Percentiles rank a stretch among this genome's conserved stretches.
Conservation (phyloP, 2,329 filamentous ascomycete genomes). For the Calonectria pseudoreteaudii region DNA sequence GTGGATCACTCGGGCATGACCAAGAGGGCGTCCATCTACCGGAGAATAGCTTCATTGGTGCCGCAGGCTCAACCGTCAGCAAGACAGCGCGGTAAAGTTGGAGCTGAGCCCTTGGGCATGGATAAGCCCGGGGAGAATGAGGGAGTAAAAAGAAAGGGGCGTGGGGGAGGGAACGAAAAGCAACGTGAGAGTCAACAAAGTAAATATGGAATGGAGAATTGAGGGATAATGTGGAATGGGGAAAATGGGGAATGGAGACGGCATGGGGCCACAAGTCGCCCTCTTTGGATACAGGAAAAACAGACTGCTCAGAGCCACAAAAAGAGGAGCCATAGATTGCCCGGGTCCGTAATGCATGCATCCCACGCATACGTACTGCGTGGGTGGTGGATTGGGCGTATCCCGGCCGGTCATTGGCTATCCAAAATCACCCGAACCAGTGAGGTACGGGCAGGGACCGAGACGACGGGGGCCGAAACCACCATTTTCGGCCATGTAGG, state of each 20-base stretch:
- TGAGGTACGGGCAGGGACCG: slow-evolving; percentile 13
- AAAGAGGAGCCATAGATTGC: slow-evolving; percentile 9
- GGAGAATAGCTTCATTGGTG: slow-evolving; percentile 16
- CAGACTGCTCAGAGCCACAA: slow-evolving; percentile 19
- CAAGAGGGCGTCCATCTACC: slow-evolving; percentile 18
- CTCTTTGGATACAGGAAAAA: slow-evolving; percentile 2
- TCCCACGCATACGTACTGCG: slow-evolving; percentile 40
- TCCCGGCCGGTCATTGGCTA: slow-evolving; percentile 24
- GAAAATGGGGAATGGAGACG: slow-evolving; percentile 19
- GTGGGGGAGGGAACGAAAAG: background rate
- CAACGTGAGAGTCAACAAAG: background rate
- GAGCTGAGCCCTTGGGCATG: slow-evolving; percentile 2
- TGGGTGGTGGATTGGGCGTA: slow-evolving; percentile 23
- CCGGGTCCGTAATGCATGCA: slow-evolving; percentile 41
- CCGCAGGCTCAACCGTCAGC: slow-evolving; percentile 14
- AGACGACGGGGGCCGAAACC: background rate
- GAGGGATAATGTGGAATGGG: slow-evolving; percentile 41
- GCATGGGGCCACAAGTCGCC: slow-evolving; percentile 32
- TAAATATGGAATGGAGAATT: slow-evolving; percentile 30
- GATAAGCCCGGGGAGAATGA: background rate
- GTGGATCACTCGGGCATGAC: slow-evolving; percentile 17
- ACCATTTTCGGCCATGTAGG: slow-evolving; percentile 25
- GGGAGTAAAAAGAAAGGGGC: slow-evolving; percentile 1
- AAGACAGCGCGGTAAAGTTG: slow-evolving; percentile 23
- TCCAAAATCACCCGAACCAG: slow-evolving; percentile 1